phyloP scores from a whole-genome alignment of 129 eudicot genomes.

The Flaveria sonorensis region DNA sequence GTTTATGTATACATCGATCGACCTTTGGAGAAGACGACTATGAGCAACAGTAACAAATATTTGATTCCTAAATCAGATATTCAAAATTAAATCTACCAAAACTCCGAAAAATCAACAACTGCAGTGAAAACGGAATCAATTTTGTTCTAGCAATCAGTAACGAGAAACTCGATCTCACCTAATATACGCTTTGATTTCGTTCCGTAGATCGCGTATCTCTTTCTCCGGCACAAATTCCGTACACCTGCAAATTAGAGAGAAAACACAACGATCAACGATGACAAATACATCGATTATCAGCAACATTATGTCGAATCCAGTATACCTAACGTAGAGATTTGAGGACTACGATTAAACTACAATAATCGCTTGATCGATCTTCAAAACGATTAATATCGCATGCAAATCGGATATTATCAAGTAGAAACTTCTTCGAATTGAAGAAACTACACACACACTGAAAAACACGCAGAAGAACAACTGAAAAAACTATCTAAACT shows the following conservation, averaged over 20 bases:
- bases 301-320: not conserved
- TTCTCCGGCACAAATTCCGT: not conserved
- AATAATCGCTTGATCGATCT: not conserved
- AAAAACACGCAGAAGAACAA: not conserved
- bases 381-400: too few species aligned
- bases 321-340: slow-evolving; percentile 15
- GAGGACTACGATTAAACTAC: slow-evolving; percentile 25
- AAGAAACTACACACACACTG: not conserved
- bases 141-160: slow-evolving; percentile 19
- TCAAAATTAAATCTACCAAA: not conserved
- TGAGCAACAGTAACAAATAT: not conserved
- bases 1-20: not conserved
- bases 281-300: not conserved
- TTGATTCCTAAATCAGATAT: too few species aligned
- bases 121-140: slow-evolving; percentile 22
- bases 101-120: not conserved
- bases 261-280: not conserved
- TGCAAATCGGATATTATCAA: not conserved
- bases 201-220: too few species aligned
- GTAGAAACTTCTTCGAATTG: not conserved
- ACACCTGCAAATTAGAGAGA: slow-evolving; percentile 21
- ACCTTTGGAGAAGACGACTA: too few species aligned
- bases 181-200: slow-evolving; percentile 6
- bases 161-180: slow-evolving; percentile 23
- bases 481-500: not conserved